Evolutionary conservation across 2,329 filamentous ascomycete genomes (phyloP).

Genomic region (Colletotrichum aenigma): DNA sequence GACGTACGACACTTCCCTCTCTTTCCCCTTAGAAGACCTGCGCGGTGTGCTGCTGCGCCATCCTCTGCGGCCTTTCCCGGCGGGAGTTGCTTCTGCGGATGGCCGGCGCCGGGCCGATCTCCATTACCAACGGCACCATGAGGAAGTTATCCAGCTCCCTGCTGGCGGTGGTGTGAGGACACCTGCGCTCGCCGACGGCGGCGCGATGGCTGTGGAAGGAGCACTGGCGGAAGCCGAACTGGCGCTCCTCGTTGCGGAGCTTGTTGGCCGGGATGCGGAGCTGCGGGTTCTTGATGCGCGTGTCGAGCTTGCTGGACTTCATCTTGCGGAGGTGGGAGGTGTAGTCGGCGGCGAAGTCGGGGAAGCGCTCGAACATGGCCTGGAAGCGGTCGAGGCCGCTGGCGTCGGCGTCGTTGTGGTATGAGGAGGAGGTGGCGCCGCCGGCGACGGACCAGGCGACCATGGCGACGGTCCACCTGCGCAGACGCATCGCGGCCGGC

Average conservation of each 20-base stretch:
- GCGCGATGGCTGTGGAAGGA: constrained; percentile 65
- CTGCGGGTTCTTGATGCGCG: constrained; percentile 65
- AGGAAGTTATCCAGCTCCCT: constrained; percentile 22
- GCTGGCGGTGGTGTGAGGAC: constrained; percentile 43
- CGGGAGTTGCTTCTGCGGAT: not conserved
- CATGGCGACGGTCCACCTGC: constrained; percentile 66
- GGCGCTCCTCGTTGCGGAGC: constrained; percentile 59
- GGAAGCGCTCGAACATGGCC: constrained; percentile 45
- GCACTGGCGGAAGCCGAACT: constrained; percentile 65
- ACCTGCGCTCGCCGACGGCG: constrained; percentile 56
- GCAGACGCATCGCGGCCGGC: constrained; percentile 53
- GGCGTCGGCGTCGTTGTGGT: constrained; percentile 15
- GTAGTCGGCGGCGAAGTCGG: constrained; percentile 56
- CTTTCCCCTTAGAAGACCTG: not conserved
- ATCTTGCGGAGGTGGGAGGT: constrained; percentile 57
- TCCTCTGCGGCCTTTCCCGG: not conserved
- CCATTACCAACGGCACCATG: constrained; percentile 21
- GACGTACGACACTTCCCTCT: not conserved
- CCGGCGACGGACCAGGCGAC: constrained; percentile 58
- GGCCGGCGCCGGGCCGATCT: not conserved
- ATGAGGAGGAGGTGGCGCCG: constrained; percentile 28
- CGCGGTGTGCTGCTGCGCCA: not conserved
- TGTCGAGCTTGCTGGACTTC: constrained; percentile 51
- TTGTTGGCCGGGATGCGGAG: constrained; percentile 61
- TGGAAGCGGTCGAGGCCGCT: constrained; percentile 37